Evolutionary conservation across 148 eudicot genomes (phyloP).

Genomic region (Mesembryanthemum crystallinum): DNA sequence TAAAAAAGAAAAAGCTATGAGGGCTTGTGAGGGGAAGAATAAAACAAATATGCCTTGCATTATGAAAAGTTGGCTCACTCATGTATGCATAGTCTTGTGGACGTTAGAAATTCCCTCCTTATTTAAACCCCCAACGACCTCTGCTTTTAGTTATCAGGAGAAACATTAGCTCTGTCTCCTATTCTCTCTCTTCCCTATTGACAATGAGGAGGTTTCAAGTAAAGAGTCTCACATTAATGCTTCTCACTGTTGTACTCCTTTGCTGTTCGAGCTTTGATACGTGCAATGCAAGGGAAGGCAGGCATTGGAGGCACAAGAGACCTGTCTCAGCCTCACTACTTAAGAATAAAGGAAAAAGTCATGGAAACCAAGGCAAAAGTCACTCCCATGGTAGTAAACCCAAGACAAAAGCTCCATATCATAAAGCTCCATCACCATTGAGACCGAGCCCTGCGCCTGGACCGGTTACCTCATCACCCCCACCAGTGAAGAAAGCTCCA

Average conservation of each 20-base stretch:
- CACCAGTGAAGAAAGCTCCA: constrained; percentile 27
- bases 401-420: constrained; percentile 34
- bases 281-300: constrained; percentile 30
- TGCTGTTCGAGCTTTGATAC: constrained; percentile 26
- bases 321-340: constrained; percentile 22
- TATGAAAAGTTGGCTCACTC: constrained; percentile 25
- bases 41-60: constrained; percentile 32
- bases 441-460: constrained; percentile 15
- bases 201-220: constrained; percentile 20
- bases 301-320: constrained; percentile 29
- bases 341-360: constrained; percentile 30
- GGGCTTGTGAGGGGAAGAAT: constrained; percentile 12
- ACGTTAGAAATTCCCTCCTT: constrained; percentile 22
- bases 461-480: constrained; percentile 3
- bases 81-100: constrained; percentile 31
- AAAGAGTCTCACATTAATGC: constrained; percentile 23
- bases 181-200: background rate
- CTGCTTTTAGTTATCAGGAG: constrained; percentile 28
- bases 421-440: constrained; percentile 36
- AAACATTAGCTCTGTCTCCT: constrained; percentile 28
- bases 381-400: constrained; percentile 31
- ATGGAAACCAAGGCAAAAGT: constrained; percentile 4
- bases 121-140: constrained; percentile 34
- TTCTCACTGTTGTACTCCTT: constrained; percentile 22
- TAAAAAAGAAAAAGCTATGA: constrained; percentile 5